Evolutionary conservation across 2,329 filamentous ascomycete species (phyloP).

Genomic region (Diplocarpon rosae): DNA sequence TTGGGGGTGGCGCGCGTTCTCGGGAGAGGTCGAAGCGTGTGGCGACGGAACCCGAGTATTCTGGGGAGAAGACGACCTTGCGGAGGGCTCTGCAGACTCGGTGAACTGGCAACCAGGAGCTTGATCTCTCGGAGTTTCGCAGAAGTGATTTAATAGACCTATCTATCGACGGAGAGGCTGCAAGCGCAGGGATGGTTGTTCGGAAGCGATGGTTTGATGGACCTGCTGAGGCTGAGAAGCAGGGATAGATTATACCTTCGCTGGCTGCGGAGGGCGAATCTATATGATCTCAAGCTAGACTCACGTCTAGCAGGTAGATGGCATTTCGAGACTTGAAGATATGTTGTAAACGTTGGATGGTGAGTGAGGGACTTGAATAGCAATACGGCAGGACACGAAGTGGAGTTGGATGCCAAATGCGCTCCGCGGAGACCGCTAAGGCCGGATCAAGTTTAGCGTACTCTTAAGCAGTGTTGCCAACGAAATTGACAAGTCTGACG

Average conservation of each 20-base stretch:
- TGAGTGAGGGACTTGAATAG: slow-evolving; percentile 1
- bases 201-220: slow-evolving; percentile 13
- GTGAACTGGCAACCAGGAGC: slow-evolving; percentile 26
- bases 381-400: background rate
- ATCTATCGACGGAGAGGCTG: slow-evolving; percentile 11
- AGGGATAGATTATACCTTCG: slow-evolving; percentile 33
- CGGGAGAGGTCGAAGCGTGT: slow-evolving; percentile 25
- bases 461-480: no score
- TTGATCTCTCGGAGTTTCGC: slow-evolving; percentile 20
- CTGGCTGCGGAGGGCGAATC: slow-evolving; percentile 35
- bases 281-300: slow-evolving; percentile 33
- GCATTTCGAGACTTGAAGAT: slow-evolving; percentile 18
- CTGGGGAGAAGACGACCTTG: slow-evolving; percentile 24
- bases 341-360: slow-evolving; percentile 5
- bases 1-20: slow-evolving; percentile 17
- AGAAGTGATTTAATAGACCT: slow-evolving; percentile 5
- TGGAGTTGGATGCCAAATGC: background rate
- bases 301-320: slow-evolving; percentile 33
- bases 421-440: no score
- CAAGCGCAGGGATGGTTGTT: slow-evolving; percentile 14
- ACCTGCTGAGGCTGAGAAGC: slow-evolving; percentile 32
- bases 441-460: no score
- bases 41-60: slow-evolving; percentile 24
- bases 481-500: no score
- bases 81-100: slow-evolving; percentile 27